Evolutionary conservation across 169 alveolate species (phyloP).

Genomic region (Plasmodium ovale): DNA sequence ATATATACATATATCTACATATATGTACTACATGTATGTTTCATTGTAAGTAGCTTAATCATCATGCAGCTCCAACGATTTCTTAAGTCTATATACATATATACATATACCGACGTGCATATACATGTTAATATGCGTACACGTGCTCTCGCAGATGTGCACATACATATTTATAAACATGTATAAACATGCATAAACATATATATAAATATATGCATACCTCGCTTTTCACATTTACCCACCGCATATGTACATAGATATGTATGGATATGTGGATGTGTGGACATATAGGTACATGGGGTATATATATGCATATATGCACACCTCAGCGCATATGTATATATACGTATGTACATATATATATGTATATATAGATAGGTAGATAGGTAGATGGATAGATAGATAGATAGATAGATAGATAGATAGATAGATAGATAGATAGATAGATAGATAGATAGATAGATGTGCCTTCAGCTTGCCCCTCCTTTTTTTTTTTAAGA

Average conservation of each 20-base stretch:
- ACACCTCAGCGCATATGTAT: neutral
- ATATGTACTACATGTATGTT: neutral
- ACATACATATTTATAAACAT: neutral
- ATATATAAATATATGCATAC: neutral
- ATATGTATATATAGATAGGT: neutral
- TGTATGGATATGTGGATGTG: neutral
- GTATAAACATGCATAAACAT: neutral
- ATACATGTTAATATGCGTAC: constrained; percentile 1
- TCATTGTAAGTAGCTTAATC: constrained; percentile 16
- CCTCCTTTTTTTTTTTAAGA: neutral
- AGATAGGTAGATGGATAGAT: neutral
- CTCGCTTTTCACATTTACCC: neutral
- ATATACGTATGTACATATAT: neutral
- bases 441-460: neutral
- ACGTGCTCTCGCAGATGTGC: neutral
- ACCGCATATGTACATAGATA: too few species aligned
- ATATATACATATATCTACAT: neutral
- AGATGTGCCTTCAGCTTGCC: neutral
- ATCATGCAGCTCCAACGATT: neutral
- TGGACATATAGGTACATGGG: neutral
- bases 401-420: too few species aligned
- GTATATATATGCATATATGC: neutral
- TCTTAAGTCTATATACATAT: constrained; percentile 3
- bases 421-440: too few species aligned
- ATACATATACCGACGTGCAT: neutral